Evolutionary conservation across 208 protist species (phyloP).

Genomic region (Acanthamoeba triangularis): DNA sequence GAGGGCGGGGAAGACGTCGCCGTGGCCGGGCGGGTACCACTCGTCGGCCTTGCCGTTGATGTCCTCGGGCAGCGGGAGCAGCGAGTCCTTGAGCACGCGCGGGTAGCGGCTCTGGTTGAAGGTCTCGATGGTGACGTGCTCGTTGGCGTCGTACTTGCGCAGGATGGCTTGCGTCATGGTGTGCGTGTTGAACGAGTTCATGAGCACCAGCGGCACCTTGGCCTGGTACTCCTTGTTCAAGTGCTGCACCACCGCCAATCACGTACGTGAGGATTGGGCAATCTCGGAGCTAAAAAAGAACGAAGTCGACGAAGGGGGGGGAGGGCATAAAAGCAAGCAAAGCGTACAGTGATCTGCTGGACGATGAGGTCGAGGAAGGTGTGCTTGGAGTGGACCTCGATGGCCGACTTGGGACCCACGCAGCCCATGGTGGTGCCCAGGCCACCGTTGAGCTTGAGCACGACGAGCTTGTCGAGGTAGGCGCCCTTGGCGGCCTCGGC

Average conservation of each 20-base stretch:
- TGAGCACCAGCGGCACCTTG: conserved; percentile 98
- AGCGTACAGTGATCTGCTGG: conserved; percentile 93
- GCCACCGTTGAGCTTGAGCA: conserved; percentile 99
- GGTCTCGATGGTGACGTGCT: conserved; percentile 86
- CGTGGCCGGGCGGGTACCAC: conserved; percentile 98
- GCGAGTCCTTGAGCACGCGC: conserved; percentile 89
- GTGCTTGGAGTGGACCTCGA: conserved; percentile 95
- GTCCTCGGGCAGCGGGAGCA: conserved; percentile 87
- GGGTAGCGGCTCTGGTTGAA: conserved; percentile 94
- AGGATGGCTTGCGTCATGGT: conserved; percentile 94
- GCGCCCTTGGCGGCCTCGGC: not conserved
- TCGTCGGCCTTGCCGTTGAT: conserved; percentile 55
- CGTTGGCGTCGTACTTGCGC: conserved; percentile 88
- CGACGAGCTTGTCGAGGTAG: conserved; percentile 92
- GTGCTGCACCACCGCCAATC: conserved; percentile 81
- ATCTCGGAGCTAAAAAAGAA: not conserved
- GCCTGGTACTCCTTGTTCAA: conserved; percentile 94
- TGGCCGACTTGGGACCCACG: conserved; percentile 94
- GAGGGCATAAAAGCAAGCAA: not conserved
- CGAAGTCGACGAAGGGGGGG: not conserved
- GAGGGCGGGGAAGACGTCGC: conserved; percentile 98
- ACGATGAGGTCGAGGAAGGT: conserved; percentile 99
- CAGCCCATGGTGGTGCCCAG: conserved; percentile 96
- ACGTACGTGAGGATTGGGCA: not conserved
- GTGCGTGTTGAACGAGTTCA: conserved; percentile 99